Conservation (phyloP, 768 basidiomycete genomes). For the Hygrocybe coccinea region DNA sequence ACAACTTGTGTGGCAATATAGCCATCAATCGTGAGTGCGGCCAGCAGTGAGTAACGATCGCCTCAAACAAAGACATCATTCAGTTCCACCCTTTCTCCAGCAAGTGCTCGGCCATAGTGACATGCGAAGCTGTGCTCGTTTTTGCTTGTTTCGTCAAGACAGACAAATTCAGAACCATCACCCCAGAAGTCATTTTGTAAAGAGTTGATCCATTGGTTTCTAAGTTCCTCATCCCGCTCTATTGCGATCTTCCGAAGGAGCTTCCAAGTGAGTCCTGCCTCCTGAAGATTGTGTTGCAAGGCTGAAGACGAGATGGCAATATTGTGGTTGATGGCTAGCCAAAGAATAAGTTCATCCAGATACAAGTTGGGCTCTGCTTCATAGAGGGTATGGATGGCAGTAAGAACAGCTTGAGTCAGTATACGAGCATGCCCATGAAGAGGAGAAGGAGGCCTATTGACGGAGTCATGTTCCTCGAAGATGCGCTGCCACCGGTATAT, state of each 20-base stretch:
- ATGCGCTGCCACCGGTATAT: slow-evolving; percentile 19
- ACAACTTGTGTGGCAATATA: slow-evolving; percentile 6
- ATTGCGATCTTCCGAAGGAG: slow-evolving; percentile 6
- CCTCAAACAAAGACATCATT: no score
- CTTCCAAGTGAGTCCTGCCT: no score
- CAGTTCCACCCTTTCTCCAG: no score
- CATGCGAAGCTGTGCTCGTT: slow-evolving; percentile 23
- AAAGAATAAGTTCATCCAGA: slow-evolving; percentile 11
- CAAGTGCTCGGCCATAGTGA: slow-evolving; percentile 2
- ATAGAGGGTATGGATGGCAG: slow-evolving; percentile 9
- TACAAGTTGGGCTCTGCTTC: slow-evolving; percentile 1
- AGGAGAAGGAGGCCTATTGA: slow-evolving; percentile 14
- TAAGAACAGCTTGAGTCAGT: slow-evolving; percentile 11
- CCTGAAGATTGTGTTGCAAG: neutral
- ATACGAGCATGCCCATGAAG: slow-evolving; percentile 14
- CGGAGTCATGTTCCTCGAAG: slow-evolving; percentile 12
- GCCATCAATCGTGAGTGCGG: no score
- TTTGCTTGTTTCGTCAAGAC: slow-evolving; percentile 26
- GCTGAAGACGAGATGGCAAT: slow-evolving; percentile 12
- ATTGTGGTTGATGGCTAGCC: slow-evolving; percentile 12
- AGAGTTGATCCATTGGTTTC: neutral
- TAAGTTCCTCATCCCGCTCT: slow-evolving; percentile 11
- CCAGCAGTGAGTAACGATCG: no score
- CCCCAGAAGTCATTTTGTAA: neutral
- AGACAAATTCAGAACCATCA: slow-evolving; percentile 2